These are phyloP conservation scores for Penicillium expansum DNA, from an alignment of 2,329 filamentous ascomycete species.

Conservation along the genomic window DNA sequence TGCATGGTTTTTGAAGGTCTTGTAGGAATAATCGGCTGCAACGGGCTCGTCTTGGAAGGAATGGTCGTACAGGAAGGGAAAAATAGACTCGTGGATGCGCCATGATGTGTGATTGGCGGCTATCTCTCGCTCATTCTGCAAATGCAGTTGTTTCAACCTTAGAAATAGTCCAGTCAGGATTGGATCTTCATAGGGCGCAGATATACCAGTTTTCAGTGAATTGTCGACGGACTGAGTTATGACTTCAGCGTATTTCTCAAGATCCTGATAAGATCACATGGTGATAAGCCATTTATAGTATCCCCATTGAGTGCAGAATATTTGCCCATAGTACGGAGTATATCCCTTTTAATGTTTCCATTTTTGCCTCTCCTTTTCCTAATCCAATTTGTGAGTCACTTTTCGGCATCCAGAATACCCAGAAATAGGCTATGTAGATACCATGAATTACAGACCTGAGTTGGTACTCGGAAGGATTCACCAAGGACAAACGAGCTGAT, in stretches of 20 bases:
- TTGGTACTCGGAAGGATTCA: too few relatives aligned
- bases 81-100: constrained; percentile 10
- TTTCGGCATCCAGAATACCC: too few relatives aligned
- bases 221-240: not conserved
- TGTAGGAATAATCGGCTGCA: constrained; percentile 12
- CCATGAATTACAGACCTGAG: too few relatives aligned
- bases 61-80: constrained; percentile 10
- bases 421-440: too few relatives aligned
- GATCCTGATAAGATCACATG: constrained; percentile 21
- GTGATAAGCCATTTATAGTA: constrained; percentile 11
- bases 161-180: not conserved
- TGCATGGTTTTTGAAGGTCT: constrained; percentile 4
- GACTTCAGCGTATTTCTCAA: constrained; percentile 11
- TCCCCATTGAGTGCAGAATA: not conserved
- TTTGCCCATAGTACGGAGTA: too few relatives aligned
- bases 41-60: constrained; percentile 17
- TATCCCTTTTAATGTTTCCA: too few relatives aligned
- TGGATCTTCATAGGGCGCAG: not conserved
- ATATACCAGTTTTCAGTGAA: not conserved
- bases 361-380: too few relatives aligned
- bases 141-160: not conserved
- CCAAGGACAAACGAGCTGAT: too few relatives aligned
- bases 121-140: constrained; percentile 16
- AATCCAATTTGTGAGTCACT: too few relatives aligned
- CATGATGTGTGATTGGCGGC: constrained; percentile 9